Conservation (phyloP, 2,329 filamentous ascomycete genomes). For the Orbilia brochopaga region DNA sequence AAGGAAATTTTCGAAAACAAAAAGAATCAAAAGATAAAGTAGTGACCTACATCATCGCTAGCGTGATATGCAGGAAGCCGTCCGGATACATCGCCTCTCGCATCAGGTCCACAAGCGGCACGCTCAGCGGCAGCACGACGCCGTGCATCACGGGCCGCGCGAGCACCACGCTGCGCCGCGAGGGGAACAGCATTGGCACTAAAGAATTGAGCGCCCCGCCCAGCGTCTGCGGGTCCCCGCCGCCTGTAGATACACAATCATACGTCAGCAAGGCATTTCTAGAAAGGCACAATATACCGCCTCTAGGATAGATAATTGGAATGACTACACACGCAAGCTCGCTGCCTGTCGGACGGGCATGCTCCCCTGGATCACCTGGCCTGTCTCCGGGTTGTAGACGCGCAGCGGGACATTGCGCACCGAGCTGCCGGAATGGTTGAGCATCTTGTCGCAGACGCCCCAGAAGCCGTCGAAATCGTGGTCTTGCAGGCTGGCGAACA, state of each 20-base stretch:
- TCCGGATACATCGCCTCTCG: conserved; percentile 84
- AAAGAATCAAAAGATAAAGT: conserved; percentile 17
- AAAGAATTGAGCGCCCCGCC: conserved; percentile 77
- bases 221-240: conserved; percentile 68
- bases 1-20: conserved; percentile 14
- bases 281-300: no score
- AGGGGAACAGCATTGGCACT: conserved; percentile 84
- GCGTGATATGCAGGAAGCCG: conserved; percentile 64
- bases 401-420: conserved; percentile 85
- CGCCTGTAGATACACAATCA: conserved; percentile 7
- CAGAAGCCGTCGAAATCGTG: conserved; percentile 75
- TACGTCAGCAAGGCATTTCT: conserved; percentile 47
- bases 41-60: conserved; percentile 54
- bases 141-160: conserved; percentile 87
- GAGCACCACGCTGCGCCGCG: conserved; percentile 79
- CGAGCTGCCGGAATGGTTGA: conserved; percentile 73
- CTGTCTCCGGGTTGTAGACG: conserved; percentile 77
- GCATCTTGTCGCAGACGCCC: conserved; percentile 75
- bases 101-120: conserved; percentile 81
- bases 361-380: conserved; percentile 56
- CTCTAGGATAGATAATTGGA: no score
- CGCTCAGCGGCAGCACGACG: conserved; percentile 77
- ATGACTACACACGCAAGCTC: conserved; percentile 75
- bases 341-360: conserved; percentile 63
- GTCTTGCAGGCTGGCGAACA: conserved; percentile 81